Conservation (phyloP, 2,329 filamentous ascomycete species). For the Diplodia corticola region DNA sequence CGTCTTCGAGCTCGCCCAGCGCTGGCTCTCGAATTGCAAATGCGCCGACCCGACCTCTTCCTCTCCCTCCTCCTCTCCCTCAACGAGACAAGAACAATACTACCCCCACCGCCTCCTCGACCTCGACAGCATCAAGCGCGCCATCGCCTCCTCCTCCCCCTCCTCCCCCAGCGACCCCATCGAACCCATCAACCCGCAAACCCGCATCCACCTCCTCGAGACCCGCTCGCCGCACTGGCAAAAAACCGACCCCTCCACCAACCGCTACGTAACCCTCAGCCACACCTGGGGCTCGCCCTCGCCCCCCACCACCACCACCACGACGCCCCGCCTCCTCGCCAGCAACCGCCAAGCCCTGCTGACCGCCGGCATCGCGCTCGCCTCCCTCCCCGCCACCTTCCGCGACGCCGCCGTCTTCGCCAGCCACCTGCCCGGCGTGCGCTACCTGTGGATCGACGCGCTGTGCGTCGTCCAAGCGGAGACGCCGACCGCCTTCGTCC, state of each 20-base stretch:
- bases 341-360: slow-evolving; percentile 21
- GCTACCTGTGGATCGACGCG: slow-evolving; percentile 27
- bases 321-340: slow-evolving; percentile 15
- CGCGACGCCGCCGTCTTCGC: slow-evolving; percentile 25
- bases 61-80: too few species aligned
- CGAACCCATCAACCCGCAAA: too few species aligned
- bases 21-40: slow-evolving; percentile 26
- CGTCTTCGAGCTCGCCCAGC: slow-evolving; percentile 20
- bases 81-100: neutral
- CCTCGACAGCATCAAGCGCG: neutral
- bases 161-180: too few species aligned
- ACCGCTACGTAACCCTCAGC: slow-evolving; percentile 5
- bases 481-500: neutral
- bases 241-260: neutral
- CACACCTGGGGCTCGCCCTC: slow-evolving; percentile 29
- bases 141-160: too few species aligned
- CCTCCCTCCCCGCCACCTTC: slow-evolving; percentile 25
- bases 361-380: neutral
- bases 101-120: slow-evolving; percentile 3
- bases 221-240: slow-evolving; percentile 8
- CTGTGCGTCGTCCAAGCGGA: slow-evolving; percentile 22
- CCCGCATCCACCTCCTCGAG: neutral
- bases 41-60: slow-evolving; percentile 21
- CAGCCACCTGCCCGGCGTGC: slow-evolving; percentile 16
- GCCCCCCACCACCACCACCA: too few species aligned